These are phyloP conservation scores for Kalanchoe fedtschenkoi DNA, from an alignment of 164 flowering plant genomes.

Conservation along the genomic window DNA sequence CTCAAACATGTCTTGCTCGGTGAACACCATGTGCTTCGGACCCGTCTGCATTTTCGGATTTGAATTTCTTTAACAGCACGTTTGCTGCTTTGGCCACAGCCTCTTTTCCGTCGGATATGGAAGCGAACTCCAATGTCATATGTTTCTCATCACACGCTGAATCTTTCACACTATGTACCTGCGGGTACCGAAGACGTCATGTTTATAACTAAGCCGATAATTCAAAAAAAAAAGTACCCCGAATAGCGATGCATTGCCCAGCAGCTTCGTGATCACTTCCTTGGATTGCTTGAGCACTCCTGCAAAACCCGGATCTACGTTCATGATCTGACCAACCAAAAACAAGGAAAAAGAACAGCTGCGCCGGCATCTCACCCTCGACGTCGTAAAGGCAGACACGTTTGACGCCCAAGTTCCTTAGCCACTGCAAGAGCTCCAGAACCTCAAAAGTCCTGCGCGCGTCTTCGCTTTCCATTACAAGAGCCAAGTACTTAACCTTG, in stretches of 20 bases:
- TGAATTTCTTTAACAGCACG: conserved; percentile 41
- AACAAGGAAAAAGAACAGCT: neutral
- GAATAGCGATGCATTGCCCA: conserved; percentile 25
- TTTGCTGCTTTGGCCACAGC: conserved; percentile 75
- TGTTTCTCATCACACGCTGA: conserved; percentile 14
- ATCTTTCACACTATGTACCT: conserved; percentile 35
- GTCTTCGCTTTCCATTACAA: conserved; percentile 84
- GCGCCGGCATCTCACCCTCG: conserved; percentile 47
- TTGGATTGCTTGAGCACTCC: conserved; percentile 76
- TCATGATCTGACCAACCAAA: neutral
- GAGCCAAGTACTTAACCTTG: conserved; percentile 57
- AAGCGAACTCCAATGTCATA: conserved; percentile 52
- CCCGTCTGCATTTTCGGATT: conserved; percentile 13
- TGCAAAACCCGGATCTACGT: conserved; percentile 13
- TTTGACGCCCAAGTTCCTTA: conserved; percentile 57
- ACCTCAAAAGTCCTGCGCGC: conserved; percentile 44
- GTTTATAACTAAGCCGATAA: too few species aligned
- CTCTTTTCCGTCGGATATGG: conserved; percentile 68
- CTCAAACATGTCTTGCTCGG: conserved; percentile 47
- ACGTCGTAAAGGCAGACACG: conserved; percentile 69
- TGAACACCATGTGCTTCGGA: conserved; percentile 25
- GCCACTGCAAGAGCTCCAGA: conserved; percentile 57
- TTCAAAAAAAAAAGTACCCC: conserved; percentile 29
- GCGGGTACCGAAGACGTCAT: too few species aligned
- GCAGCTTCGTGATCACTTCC: conserved; percentile 33